Percentiles rank a stretch among this genome's conserved stretches.
Conservation (phyloP, 371 early-diverging fungal genomes). For the Actinomucor elegans region DNA sequence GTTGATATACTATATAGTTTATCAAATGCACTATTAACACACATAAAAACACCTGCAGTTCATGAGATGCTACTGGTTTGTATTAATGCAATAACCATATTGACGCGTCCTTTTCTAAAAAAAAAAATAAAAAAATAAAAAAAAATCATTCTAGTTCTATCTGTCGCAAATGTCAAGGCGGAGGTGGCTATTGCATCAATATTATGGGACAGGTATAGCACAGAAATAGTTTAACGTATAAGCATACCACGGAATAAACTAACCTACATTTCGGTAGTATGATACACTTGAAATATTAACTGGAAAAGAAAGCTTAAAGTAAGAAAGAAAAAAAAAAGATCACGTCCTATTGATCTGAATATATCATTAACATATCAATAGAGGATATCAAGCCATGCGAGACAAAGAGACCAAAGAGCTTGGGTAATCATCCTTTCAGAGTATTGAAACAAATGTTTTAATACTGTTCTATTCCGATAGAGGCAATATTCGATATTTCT, state of each 20-base stretch:
- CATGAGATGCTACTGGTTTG: constrained; percentile 51
- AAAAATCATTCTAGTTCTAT: constrained; percentile 32
- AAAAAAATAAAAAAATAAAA: background rate
- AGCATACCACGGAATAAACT: background rate
- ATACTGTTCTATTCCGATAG: constrained; percentile 19
- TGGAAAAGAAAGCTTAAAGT: constrained; percentile 39
- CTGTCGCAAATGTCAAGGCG: constrained; percentile 51
- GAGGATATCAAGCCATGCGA: constrained; percentile 37
- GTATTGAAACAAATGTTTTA: background rate
- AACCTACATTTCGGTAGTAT: constrained; percentile 22
- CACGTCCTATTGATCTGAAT: background rate
- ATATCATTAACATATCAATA: background rate
- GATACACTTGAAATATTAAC: constrained; percentile 28
- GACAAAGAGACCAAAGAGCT: constrained; percentile 34
- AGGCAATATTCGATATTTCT: constrained; percentile 47
- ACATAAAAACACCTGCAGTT: constrained; percentile 20
- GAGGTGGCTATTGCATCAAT: constrained; percentile 45
- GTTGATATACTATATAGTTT: no score
- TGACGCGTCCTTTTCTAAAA: no score
- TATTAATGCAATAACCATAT: no score
- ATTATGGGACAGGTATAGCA: constrained; percentile 48
- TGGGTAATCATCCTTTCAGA: constrained; percentile 21
- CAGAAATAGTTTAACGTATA: background rate
- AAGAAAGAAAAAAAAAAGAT: no score
- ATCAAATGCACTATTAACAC: background rate